Conservation (phyloP, 75 land plant genomes). For the Selaginella tamariscina region DNA sequence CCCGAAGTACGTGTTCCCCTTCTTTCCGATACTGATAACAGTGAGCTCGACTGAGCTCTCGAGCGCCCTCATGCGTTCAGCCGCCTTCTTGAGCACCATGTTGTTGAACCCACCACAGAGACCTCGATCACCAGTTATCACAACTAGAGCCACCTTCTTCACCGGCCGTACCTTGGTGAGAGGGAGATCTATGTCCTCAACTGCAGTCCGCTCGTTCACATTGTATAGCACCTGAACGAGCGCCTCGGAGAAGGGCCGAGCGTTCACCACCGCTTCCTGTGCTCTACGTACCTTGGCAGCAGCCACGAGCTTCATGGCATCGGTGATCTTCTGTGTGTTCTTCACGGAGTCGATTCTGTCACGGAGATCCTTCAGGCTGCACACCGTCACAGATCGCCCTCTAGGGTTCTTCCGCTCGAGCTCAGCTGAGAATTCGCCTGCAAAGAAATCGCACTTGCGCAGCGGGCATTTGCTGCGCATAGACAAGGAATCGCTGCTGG, state of each 20-base stretch:
- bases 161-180: slow-evolving; percentile 44
- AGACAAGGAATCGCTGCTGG: no score
- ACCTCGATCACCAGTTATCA: slow-evolving; percentile 56
- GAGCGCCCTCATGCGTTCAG: slow-evolving; percentile 31
- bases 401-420: slow-evolving; percentile 11
- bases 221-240: slow-evolving; percentile 46
- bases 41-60: slow-evolving; percentile 29
- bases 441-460: not conserved
- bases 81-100: slow-evolving; percentile 43
- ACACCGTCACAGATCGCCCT: slow-evolving; percentile 15
- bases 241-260: slow-evolving; percentile 52
- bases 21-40: slow-evolving; percentile 46
- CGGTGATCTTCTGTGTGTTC: slow-evolving; percentile 65
- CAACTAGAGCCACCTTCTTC: slow-evolving; percentile 46
- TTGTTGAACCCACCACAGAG: slow-evolving; percentile 66
- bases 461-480: no score
- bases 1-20: slow-evolving; percentile 42
- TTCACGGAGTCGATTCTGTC: slow-evolving; percentile 45
- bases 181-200: slow-evolving; percentile 48
- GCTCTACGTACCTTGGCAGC: slow-evolving; percentile 63
- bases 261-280: slow-evolving; percentile 59
- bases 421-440: not conserved
- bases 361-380: slow-evolving; percentile 41
- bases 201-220: slow-evolving; percentile 42
- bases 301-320: slow-evolving; percentile 79